Evolutionary conservation across 2,329 filamentous ascomycete genomes (phyloP).

Genomic region (Diatrype stigma): DNA sequence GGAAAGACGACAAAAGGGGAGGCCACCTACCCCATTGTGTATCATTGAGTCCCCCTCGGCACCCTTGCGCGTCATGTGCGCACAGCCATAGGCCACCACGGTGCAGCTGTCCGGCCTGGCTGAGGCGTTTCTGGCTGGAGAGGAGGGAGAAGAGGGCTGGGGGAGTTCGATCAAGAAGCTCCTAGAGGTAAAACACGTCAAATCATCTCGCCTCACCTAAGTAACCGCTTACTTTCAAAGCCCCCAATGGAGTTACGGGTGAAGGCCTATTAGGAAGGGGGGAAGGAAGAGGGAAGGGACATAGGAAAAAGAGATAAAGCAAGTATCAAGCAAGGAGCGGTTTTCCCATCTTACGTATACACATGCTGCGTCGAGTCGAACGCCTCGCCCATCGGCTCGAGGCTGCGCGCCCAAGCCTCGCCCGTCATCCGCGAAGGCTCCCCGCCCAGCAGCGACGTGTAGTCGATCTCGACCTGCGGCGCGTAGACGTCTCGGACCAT

Average conservation of each 20-base stretch:
- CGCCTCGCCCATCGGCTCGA: slow-evolving; percentile 9
- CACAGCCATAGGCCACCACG: slow-evolving; percentile 17
- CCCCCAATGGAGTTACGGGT: too few species aligned
- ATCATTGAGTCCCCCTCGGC: slow-evolving; percentile 18
- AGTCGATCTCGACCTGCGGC: slow-evolving; percentile 23
- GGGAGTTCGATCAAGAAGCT: slow-evolving; percentile 20
- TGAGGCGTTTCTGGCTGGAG: slow-evolving; percentile 3
- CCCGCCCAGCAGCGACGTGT: slow-evolving; percentile 27
- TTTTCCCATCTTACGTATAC: slow-evolving; percentile 10
- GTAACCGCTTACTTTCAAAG: too few species aligned
- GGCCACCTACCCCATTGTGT: slow-evolving; percentile 25
- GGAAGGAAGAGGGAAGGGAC: too few species aligned
- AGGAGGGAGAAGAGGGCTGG: too few species aligned
- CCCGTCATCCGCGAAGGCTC: slow-evolving; percentile 12
- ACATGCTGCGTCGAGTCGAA: slow-evolving; percentile 23
- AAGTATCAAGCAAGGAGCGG: not conserved
- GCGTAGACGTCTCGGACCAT: slow-evolving; percentile 25
- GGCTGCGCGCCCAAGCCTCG: slow-evolving; percentile 17
- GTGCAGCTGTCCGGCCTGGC: slow-evolving; percentile 18
- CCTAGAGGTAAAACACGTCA: slow-evolving; percentile 6
- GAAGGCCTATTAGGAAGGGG: too few species aligned
- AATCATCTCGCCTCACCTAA: too few species aligned
- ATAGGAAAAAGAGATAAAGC: too few species aligned
- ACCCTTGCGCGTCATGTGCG: slow-evolving; percentile 16
- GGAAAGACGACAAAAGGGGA: not conserved